phyloP scores from a whole-genome alignment of 768 basidiomycete genomes.

The Boletus rufocinnamomeus region DNA sequence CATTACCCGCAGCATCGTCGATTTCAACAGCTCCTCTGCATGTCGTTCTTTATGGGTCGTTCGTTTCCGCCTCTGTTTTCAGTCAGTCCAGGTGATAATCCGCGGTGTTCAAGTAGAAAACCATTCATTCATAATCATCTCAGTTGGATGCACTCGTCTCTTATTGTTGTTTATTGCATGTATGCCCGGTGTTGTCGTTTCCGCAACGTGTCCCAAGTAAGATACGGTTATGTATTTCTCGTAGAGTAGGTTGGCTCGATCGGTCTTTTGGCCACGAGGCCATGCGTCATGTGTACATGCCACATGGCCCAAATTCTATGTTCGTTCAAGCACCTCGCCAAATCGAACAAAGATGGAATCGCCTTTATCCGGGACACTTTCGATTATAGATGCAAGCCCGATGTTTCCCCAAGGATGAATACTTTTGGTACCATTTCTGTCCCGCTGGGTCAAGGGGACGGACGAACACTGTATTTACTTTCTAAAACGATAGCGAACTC shows the following conservation, averaged over 20 bases:
- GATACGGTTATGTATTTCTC: constrained; percentile 18
- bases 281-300: neutral
- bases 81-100: neutral
- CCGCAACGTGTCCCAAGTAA: constrained; percentile 8
- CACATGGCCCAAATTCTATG: constrained; percentile 5
- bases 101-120: constrained; percentile 13
- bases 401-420: no score
- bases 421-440: neutral
- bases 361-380: neutral
- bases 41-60: constrained; percentile 12
- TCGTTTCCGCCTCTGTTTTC: constrained; percentile 5
- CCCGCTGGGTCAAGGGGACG: no score
- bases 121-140: constrained; percentile 14
- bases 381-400: no score
- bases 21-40: constrained; percentile 5
- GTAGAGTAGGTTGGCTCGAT: constrained; percentile 16
- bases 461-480: no score
- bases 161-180: constrained; percentile 20
- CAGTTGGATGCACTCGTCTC: constrained; percentile 18
- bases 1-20: constrained; percentile 6
- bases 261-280: neutral
- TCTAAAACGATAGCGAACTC: no score
- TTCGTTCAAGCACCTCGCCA: neutral
- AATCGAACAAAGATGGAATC: constrained; percentile 15
- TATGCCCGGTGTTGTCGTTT: constrained; percentile 17